phyloP scores from a whole-genome alignment of 1,284 basidiomycete genomes.

The Sparassis latifolia region DNA sequence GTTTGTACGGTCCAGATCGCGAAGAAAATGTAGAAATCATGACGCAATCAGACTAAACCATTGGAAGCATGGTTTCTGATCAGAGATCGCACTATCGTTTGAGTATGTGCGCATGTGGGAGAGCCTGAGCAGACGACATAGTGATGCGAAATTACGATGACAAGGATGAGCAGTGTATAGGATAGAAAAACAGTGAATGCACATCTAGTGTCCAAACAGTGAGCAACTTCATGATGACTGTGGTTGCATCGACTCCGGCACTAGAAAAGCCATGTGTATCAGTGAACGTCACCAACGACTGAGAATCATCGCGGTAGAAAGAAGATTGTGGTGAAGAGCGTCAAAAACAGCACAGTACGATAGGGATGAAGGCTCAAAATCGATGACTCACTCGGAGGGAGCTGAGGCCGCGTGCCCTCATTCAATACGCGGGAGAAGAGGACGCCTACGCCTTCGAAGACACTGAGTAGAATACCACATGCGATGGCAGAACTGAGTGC shows the following conservation, averaged over 20 bases:
- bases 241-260: conserved; percentile 30
- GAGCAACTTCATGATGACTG: conserved; percentile 15
- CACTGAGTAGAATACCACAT: conserved; percentile 94
- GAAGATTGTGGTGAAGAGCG: too few species aligned
- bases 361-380: neutral
- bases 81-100: too few species aligned
- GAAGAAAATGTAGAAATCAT: too few species aligned
- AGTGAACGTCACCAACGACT: neutral
- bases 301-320: neutral
- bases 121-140: too few species aligned
- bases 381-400: conserved; percentile 37
- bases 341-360: neutral
- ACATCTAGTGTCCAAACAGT: conserved; percentile 21
- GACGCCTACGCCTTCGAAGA: conserved; percentile 94
- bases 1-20: too few species aligned
- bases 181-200: conserved; percentile 16
- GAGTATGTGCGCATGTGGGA: too few species aligned
- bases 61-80: too few species aligned
- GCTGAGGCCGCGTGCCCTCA: conserved; percentile 73
- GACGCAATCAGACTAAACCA: too few species aligned
- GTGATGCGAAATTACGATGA: conserved; percentile 8
- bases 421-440: conserved; percentile 80
- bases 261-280: conserved; percentile 10
- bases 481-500: conserved; percentile 90
- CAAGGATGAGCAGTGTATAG: conserved; percentile 12